Base-by-base conservation (phyloP, 192 early-diverging fungal species). In the Blastocladiella britannica region DNA sequence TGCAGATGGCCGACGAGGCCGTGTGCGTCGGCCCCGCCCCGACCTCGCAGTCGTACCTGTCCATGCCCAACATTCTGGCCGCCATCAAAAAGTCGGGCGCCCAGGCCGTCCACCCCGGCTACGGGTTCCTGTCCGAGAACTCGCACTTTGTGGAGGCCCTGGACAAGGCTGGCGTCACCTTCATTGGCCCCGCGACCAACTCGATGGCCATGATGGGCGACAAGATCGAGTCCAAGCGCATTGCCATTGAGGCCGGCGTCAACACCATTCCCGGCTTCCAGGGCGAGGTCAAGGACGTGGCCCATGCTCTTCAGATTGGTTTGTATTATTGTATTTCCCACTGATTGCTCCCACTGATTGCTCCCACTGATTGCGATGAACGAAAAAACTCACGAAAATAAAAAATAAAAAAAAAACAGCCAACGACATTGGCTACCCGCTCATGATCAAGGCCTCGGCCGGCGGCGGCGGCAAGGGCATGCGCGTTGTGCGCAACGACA, bases 81-180 rank as follows among this genome's bases (percentile, higher is more conserved):
- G 88, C 85, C 27, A 78, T 84, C 53, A 72, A 82, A 57, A 43
- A 70, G 26, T 83, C 85, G 53, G 85, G 85, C 6, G 84, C 86
- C 9, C 77, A 96, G 65, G 92, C 92, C 23, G 88, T 96, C 51
- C 92, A 96, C 61, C 92, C 92, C 0, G 89, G 84, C 3, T 96
- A 96, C 66, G 92, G 92, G 1, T 96, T 96, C 70, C 71, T 96
- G 56, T 86, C 82, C n/a, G 92, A 96, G 65, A 96, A 91, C 65
- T 62, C 77, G 2, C 29, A 63, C 28, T 93, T 96, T 80, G 89
- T 87, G 22, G 63, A 81, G 63, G 73, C 78, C 23, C 75, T 93
- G 26, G 81, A 86, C 25, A 68, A 75, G 2, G 76, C 72, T 9
- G 82, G 82, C 26, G 75, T 88, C 6, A 70, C 76, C 1, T 87